phyloP scores from a whole-genome alignment of 78 protist genomes.

The Dictyostelium citrinum region DNA sequence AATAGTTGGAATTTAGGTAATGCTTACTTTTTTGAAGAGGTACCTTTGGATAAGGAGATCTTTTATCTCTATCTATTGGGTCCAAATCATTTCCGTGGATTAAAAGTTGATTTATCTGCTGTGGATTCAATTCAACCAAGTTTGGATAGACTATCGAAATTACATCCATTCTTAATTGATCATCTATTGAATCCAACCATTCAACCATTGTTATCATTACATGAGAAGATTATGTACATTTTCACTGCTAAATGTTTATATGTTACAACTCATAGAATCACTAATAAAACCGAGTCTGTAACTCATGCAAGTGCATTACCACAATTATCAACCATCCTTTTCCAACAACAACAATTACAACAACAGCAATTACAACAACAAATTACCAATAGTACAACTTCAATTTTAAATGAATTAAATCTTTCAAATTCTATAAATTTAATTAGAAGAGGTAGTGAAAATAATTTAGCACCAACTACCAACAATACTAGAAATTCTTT shows the following conservation, averaged over 20 bases:
- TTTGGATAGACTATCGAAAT: constrained; percentile 19
- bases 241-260: constrained; percentile 55
- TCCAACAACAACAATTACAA: not conserved
- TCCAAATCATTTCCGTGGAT: constrained; percentile 60
- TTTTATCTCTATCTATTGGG: constrained; percentile 69
- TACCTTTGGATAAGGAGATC: constrained; percentile 55
- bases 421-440: not conserved
- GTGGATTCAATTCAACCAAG: constrained; percentile 34
- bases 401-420: not conserved
- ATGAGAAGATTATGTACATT: constrained; percentile 58
- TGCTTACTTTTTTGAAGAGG: constrained; percentile 51
- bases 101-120: constrained; percentile 35
- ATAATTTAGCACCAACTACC: not conserved
- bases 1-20: constrained; percentile 66
- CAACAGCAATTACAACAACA: not conserved
- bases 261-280: constrained; percentile 56
- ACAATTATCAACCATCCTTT: constrained; percentile 5
- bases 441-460: not conserved
- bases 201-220: constrained; percentile 8
- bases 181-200: constrained; percentile 38
- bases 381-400: not conserved
- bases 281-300: constrained; percentile 50
- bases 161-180: constrained; percentile 61
- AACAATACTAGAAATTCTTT: not conserved
- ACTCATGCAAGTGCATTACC: constrained; percentile 61